Evolutionary conservation across 441 rosid genomes (phyloP).

Genomic region (Theobroma grandiflorum): DNA sequence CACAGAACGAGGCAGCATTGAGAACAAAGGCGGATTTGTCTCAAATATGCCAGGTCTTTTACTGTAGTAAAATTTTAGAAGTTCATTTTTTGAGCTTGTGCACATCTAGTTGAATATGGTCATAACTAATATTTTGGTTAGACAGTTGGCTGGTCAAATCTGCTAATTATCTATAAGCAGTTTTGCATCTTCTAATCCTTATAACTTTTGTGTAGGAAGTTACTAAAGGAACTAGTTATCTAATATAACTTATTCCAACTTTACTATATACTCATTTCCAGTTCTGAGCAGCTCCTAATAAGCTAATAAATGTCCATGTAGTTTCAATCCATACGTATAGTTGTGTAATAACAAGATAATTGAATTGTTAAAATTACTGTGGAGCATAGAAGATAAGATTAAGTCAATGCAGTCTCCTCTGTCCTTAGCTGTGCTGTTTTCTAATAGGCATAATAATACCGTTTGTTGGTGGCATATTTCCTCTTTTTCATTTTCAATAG

Average conservation of each 20-base stretch:
- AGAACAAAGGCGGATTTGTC: slow-evolving; percentile 88
- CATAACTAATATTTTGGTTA: slow-evolving; percentile 7
- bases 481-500: background rate
- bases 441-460: background rate
- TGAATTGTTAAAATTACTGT: too few species aligned
- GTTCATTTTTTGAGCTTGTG: background rate
- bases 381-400: too few species aligned
- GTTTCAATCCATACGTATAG: background rate
- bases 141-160: background rate
- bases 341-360: too few species aligned
- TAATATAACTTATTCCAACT: background rate
- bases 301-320: background rate
- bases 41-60: slow-evolving; percentile 92
- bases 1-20: slow-evolving; percentile 85
- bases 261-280: background rate
- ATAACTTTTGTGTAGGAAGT: background rate
- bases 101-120: background rate
- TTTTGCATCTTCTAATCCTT: slow-evolving; percentile 1
- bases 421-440: background rate
- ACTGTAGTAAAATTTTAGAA: slow-evolving; percentile 6
- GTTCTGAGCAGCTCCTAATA: background rate
- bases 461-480: background rate
- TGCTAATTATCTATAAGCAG: background rate
- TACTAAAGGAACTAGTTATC: background rate
- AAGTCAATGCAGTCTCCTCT: background rate